A percentile compares a stretch with the other conserved stretches of the same genome.
These are phyloP conservation scores for Aspergillus cristatus DNA, from an alignment of 495 filamentous ascomycete species.

Conservation along the genomic window DNA sequence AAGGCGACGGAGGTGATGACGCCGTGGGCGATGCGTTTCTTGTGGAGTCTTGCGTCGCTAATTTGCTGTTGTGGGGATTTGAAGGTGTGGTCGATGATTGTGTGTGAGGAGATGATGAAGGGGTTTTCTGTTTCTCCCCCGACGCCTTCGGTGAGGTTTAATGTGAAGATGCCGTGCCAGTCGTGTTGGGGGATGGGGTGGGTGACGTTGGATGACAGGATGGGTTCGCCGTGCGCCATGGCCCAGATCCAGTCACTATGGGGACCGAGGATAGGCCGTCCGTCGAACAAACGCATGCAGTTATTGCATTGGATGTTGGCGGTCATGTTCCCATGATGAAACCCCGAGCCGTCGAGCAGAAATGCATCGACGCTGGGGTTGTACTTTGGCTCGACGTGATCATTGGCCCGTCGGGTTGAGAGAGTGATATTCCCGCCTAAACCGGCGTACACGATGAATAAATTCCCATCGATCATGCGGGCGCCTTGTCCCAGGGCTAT, in stretches of 20 bases:
- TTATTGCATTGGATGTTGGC: constrained; percentile 51
- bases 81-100: constrained; percentile 4
- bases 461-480: constrained; percentile 48
- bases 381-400: constrained; percentile 38
- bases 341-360: constrained; percentile 51
- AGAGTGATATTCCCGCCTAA: constrained; percentile 49
- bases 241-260: constrained; percentile 53
- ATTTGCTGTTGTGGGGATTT: constrained; percentile 8
- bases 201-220: constrained; percentile 39
- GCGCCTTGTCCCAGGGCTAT: constrained; percentile 50
- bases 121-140: constrained; percentile 51
- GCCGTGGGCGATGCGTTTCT: constrained; percentile 28
- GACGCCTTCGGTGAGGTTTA: constrained; percentile 48
- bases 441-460: constrained; percentile 57
- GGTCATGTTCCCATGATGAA: constrained; percentile 40
- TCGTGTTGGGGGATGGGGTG: constrained; percentile 49
- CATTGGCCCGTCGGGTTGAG: constrained; percentile 42
- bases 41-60: constrained; percentile 10
- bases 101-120: constrained; percentile 25
- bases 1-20: constrained; percentile 25
- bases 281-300: constrained; percentile 41
- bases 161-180: constrained; percentile 36
- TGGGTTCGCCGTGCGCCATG: constrained; percentile 41
- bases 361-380: constrained; percentile 35
- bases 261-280: constrained; percentile 35